These are phyloP conservation scores for Fistulinella prunicolor DNA, from an alignment of 768 basidiomycete species.

Conservation along the genomic window DNA sequence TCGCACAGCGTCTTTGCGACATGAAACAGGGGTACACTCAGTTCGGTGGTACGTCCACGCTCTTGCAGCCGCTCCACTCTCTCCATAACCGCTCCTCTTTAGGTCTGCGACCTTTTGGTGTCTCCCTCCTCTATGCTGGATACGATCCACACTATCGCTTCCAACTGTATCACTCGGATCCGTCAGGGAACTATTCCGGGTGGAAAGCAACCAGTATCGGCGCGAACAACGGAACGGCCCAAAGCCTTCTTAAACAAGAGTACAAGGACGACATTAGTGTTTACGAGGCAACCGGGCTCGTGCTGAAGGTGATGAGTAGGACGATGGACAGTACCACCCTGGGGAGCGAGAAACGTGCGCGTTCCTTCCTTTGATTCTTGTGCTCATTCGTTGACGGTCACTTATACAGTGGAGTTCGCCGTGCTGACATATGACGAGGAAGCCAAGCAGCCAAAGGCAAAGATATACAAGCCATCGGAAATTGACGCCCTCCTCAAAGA, in stretches of 20 bases:
- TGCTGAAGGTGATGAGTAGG: slow-evolving; percentile 96
- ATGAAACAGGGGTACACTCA: slow-evolving; percentile 99
- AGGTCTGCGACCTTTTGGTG: slow-evolving; percentile 96
- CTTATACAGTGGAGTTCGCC: slow-evolving; percentile 84
- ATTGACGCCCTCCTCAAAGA: slow-evolving; percentile 78
- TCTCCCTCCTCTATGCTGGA: slow-evolving; percentile 94
- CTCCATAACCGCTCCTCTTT: background rate
- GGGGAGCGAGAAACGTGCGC: slow-evolving; percentile 91
- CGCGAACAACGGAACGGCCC: slow-evolving; percentile 96
- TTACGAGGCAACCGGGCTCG: slow-evolving; percentile 90
- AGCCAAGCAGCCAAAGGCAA: slow-evolving; percentile 78
- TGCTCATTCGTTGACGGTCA: slow-evolving; percentile 1
- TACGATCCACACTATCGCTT: slow-evolving; percentile 95
- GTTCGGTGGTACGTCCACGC: slow-evolving; percentile 69
- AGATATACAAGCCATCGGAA: slow-evolving; percentile 88
- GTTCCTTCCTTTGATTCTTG: background rate
- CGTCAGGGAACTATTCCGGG: slow-evolving; percentile 96
- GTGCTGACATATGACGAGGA: slow-evolving; percentile 82
- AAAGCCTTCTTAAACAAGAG: slow-evolving; percentile 94
- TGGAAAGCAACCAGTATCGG: slow-evolving; percentile 99
- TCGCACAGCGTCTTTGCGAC: slow-evolving; percentile 91
- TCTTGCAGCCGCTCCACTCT: background rate
- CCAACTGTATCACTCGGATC: slow-evolving; percentile 98
- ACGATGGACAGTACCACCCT: slow-evolving; percentile 99
- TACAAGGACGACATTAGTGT: slow-evolving; percentile 94